Evolutionary conservation across 1,284 basidiomycete species (phyloP).

Genomic region (Puccinia hordei): DNA sequence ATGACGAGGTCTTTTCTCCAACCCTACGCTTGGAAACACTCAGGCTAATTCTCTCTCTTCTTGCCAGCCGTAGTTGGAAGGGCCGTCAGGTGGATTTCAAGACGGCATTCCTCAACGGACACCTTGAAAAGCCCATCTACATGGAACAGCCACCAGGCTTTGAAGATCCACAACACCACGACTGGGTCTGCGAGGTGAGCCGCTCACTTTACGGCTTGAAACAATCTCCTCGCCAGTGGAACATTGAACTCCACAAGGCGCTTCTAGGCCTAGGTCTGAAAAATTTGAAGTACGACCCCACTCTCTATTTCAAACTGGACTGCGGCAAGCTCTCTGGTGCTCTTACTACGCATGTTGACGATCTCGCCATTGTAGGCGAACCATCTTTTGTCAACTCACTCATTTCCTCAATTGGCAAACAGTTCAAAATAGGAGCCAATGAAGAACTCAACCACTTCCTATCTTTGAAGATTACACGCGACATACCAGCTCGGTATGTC

Average conservation of each 20-base stretch:
- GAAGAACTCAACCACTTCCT: too few species aligned
- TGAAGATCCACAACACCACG: not conserved
- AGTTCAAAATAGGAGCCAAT: not conserved
- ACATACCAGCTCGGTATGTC: not conserved
- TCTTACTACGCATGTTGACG: not conserved
- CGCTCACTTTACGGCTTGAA: constrained; percentile 3
- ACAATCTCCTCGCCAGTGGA: constrained; percentile 2
- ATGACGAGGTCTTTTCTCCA: constrained; percentile 9
- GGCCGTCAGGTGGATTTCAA: too few species aligned
- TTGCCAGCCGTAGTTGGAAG: too few species aligned
- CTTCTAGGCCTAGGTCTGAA: too few species aligned
- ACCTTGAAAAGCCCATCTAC: too few species aligned
- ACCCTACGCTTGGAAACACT: not conserved
- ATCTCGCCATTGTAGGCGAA: not conserved
- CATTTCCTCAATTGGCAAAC: not conserved
- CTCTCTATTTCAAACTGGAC: not conserved
- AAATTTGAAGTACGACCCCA: too few species aligned
- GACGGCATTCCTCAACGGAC: too few species aligned
- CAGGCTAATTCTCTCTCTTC: not conserved
- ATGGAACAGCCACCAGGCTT: too few species aligned
- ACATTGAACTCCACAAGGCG: too few species aligned
- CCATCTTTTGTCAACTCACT: not conserved
- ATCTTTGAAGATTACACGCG: not conserved
- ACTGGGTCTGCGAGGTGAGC: not conserved
- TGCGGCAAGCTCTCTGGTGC: not conserved